Base-by-base conservation (phyloP, 2,329 filamentous ascomycete genomes). In the Madurella fahalii region DNA sequence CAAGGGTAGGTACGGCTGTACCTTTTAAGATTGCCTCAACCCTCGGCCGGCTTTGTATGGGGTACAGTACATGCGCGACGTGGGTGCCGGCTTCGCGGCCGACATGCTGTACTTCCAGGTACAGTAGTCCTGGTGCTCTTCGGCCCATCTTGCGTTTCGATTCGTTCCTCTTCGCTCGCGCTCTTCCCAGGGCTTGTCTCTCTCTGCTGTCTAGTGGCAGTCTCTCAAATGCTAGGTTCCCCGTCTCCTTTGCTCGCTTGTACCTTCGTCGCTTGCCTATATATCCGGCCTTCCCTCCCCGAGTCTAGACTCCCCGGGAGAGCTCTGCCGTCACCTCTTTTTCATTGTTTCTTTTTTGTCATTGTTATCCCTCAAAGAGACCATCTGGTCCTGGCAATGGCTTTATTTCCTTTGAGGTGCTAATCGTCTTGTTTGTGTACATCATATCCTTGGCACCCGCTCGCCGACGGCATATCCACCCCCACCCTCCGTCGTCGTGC, bases 231-330 rank as follows among this genome's bases (percentile, higher is more conserved):
- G 52, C 56, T 25, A 25, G 25, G 47, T 53, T 47, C 34, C 50
- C 44, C 41, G 42, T 47, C 48, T 53, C 57, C 52, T 18, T 54
- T 31, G 54, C 58, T 64, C 56, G 56, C 59, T 59, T 59, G 47
- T 53, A 54, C 40, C 56, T 56, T 56, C 53, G 54, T 41, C 50
- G 51, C 57, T 57, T 66, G 67, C 63, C 69, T 77, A 76, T 77
- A 77, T 78, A 77, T 77, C 72, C 69, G 70, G 53, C 54, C 48
- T 69, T 68, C 68, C 71, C 65, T 66, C 70, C 70, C 70, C 69
- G 69, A 68, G 65, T 65, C 61, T 65, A 64, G 65, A 62, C 63
- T n/a, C 65, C 61, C 65, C 64, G 47, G 44, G 58, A 56, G 55
- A 59, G 40, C 56, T 48, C 57, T 58, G 52, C 62, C 32, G 32